These are phyloP conservation scores for Hortiboletus flavorubellus DNA, from an alignment of 768 basidiomycete species.

Conservation along the genomic window DNA sequence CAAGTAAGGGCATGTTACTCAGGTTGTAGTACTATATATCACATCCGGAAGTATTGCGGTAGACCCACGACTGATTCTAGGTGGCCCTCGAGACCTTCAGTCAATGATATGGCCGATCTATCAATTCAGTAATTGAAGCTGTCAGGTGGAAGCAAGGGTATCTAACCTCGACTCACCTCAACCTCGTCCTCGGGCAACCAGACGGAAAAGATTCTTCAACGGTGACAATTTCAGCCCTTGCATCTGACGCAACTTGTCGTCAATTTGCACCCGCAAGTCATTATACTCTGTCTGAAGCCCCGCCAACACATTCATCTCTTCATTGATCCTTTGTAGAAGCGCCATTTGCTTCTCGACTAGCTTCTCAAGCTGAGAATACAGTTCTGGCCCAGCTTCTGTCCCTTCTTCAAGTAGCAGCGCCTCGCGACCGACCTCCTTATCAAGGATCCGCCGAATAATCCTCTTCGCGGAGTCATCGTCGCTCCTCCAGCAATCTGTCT, in stretches of 20 bases:
- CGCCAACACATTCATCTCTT: slow-evolving; percentile 3
- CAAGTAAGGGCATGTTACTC: not conserved
- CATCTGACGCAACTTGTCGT: slow-evolving; percentile 10
- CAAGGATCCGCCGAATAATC: slow-evolving; percentile 8
- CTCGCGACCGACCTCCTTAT: too few relatives aligned
- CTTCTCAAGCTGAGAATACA: slow-evolving; percentile 5
- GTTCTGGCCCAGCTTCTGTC: slow-evolving; percentile 6
- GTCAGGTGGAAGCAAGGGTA: not conserved
- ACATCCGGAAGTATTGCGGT: not conserved
- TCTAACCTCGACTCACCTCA: not conserved
- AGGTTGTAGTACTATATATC: not conserved
- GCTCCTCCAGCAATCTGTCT: slow-evolving; percentile 3
- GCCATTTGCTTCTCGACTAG: slow-evolving; percentile 9
- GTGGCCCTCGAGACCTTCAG: not conserved
- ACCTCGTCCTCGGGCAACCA: not conserved
- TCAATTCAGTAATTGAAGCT: not conserved
- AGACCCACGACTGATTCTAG: not conserved
- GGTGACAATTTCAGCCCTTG: slow-evolving; percentile 7
- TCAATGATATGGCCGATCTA: too few relatives aligned
- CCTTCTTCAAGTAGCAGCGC: too few relatives aligned
- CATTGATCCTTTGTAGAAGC: slow-evolving; percentile 5
- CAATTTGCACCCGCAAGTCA: not conserved
- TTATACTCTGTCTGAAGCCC: slow-evolving; percentile 12
- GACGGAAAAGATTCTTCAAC: not conserved
- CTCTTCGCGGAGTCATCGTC: slow-evolving; percentile 5